A percentile compares a stretch with the other conserved stretches of the same genome.
Conservation (phyloP, 495 filamentous ascomycete species). For the Hyaloscypha bicolor region DNA sequence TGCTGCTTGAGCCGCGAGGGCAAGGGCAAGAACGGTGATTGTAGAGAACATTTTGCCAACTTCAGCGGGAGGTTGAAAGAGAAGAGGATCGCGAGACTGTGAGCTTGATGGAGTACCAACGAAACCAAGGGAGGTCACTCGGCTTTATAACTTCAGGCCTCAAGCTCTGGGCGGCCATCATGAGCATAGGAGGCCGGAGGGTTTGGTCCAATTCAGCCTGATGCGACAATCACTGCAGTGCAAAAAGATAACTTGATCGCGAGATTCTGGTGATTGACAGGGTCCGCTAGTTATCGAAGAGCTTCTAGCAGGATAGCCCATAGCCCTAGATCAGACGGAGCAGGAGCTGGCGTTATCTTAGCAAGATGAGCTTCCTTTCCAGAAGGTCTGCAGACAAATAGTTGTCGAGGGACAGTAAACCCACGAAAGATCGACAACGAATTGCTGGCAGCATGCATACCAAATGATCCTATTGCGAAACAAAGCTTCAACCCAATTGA, state of each 20-base stretch:
- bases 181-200: neutral
- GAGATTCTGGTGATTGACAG: slow-evolving; percentile 14
- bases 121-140: neutral
- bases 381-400: slow-evolving; percentile 6
- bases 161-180: neutral
- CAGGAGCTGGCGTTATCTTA: slow-evolving; percentile 19
- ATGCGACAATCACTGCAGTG: neutral
- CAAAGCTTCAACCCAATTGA: slow-evolving; percentile 1
- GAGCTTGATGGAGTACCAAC: slow-evolving; percentile 14
- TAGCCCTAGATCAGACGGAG: slow-evolving; percentile 14
- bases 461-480: slow-evolving; percentile 5
- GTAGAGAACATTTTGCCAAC: slow-evolving; percentile 27
- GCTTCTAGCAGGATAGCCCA: neutral
- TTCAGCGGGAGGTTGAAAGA: slow-evolving; percentile 5
- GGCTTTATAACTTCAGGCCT: slow-evolving; percentile 19
- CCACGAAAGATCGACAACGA: no score
- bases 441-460: neutral
- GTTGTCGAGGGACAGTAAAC: no score
- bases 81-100: neutral
- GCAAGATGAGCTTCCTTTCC: slow-evolving; percentile 27
- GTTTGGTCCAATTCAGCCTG: neutral
- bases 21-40: slow-evolving; percentile 24
- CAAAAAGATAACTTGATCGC: slow-evolving; percentile 9
- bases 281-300: neutral
- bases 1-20: slow-evolving; percentile 23